Conservation (phyloP, 495 filamentous ascomycete genomes). For the Pyrenula aspistea region DNA sequence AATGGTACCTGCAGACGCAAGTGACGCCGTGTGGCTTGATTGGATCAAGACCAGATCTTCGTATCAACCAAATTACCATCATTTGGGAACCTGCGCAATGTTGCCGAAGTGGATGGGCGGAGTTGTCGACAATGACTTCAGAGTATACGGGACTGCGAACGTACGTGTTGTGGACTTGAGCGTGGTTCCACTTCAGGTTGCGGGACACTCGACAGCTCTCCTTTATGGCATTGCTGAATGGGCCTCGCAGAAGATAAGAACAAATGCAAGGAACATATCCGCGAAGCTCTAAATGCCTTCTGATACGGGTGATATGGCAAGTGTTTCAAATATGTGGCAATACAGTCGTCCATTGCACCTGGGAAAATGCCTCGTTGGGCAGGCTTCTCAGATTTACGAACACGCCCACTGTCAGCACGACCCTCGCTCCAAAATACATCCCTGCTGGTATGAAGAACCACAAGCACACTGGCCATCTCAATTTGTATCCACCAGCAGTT, state of each 20-base stretch:
- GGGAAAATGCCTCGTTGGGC: slow-evolving; percentile 2
- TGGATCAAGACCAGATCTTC: no score
- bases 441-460: no score
- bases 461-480: no score
- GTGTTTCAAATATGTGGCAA: slow-evolving; percentile 8
- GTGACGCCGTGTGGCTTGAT: slow-evolving; percentile 12
- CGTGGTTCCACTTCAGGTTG: slow-evolving; percentile 20
- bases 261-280: no score
- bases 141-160: slow-evolving; percentile 25
- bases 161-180: slow-evolving; percentile 32
- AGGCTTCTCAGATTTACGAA: slow-evolving; percentile 6
- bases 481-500: no score
- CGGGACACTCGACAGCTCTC: no score
- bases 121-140: slow-evolving; percentile 30
- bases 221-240: no score
- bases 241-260: no score
- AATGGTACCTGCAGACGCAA: slow-evolving; percentile 3
- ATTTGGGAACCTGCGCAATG: slow-evolving; percentile 23
- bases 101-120: slow-evolving; percentile 4
- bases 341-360: slow-evolving; percentile 7
- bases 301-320: no score
- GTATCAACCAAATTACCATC: slow-evolving; percentile 33
- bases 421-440: no score
- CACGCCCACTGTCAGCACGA: not conserved
- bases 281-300: no score